Base-by-base conservation (phyloP, 2,329 filamentous ascomycete genomes). In the Talaromyces rugulosus region DNA sequence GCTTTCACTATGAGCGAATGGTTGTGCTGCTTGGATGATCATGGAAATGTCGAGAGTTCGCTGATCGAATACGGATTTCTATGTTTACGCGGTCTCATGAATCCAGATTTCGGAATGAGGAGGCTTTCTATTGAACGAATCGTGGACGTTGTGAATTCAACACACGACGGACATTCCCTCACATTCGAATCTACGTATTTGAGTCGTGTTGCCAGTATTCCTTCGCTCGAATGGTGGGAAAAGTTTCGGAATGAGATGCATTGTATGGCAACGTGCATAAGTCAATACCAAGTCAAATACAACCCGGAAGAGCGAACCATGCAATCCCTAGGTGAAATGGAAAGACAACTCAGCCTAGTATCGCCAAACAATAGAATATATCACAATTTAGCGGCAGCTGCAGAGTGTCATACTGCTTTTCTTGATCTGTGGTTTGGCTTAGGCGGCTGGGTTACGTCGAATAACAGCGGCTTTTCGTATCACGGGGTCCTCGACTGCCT, bases 1-100 rank as follows among this genome's bases (percentile, higher is more conserved):
- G 30, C 33, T 47, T 33, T 58, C 8, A 60, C 50, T 11, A 55
- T 58, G n/a, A 53, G 44, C 12, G 55, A 62, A 50, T 62, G 60
- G 60, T 28, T 62, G 30, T 62, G 60, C 27, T 62, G 47, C 30
- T 31, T 58, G 9, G 34, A 51, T n/a, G 60, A 62, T 28, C 52
- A 58, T 18, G 51, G 30, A n/a, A 31, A 58, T 4, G 50, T 62
- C 8, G 18, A 62, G 56, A 40, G 18, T 8, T 33, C 50, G 8
- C 42, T 62, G 5, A 28, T 55, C n/a, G 40, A 62, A 34, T 62
- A 62, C 30, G 57, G 36, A 11, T 55, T 53, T 54, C 16, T 62
- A 4, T 56, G 51, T 47, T 28, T 62, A 28, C 53, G 11, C 5
- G 8, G 36, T 23, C 44, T 63, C 30, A 42, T 62, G 27, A 40